These are phyloP conservation scores for Colletotrichum shisoi DNA, from an alignment of 2,329 filamentous ascomycete species.

Conservation along the genomic window DNA sequence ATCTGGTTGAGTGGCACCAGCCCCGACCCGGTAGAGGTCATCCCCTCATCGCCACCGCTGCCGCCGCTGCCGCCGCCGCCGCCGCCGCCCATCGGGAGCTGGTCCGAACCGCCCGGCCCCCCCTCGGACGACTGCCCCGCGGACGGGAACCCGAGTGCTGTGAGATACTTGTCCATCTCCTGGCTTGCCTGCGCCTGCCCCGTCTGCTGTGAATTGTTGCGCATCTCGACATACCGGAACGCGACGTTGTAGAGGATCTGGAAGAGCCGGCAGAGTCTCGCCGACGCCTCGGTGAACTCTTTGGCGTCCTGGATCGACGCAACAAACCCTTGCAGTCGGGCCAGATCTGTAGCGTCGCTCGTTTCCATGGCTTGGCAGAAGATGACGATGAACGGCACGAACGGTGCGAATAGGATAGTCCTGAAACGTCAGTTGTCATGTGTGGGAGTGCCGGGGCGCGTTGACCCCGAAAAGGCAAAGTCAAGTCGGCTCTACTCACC, in stretches of 20 bases:
- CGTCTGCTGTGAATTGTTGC: conserved; percentile 45
- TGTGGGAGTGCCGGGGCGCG: background rate
- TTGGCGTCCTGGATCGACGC: conserved; percentile 60
- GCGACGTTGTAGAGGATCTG: conserved; percentile 67
- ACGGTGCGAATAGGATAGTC: conserved; percentile 60
- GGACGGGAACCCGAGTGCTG: conserved; percentile 57
- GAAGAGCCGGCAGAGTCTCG: conserved; percentile 65
- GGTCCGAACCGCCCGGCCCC: conserved; percentile 8
- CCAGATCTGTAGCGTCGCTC: conserved; percentile 51
- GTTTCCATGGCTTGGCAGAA: conserved; percentile 62
- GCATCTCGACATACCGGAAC: conserved; percentile 65
- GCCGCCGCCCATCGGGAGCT: conserved; percentile 2
- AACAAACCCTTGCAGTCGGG: conserved; percentile 60
- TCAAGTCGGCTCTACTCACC: conserved; percentile 45
- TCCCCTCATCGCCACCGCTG: background rate
- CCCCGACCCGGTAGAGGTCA: conserved; percentile 31
- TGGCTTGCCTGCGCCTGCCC: conserved; percentile 47
- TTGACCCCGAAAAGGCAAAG: background rate
- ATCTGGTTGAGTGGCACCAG: conserved; percentile 40
- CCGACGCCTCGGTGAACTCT: conserved; percentile 57
- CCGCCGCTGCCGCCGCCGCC: background rate
- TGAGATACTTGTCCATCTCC: conserved; percentile 61
- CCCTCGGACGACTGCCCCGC: conserved; percentile 25
- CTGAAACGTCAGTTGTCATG: conserved; percentile 41
- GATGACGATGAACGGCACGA: conserved; percentile 62